phyloP scores from a whole-genome alignment of 164 flowering plant species.

The Annona cherimola region DNA sequence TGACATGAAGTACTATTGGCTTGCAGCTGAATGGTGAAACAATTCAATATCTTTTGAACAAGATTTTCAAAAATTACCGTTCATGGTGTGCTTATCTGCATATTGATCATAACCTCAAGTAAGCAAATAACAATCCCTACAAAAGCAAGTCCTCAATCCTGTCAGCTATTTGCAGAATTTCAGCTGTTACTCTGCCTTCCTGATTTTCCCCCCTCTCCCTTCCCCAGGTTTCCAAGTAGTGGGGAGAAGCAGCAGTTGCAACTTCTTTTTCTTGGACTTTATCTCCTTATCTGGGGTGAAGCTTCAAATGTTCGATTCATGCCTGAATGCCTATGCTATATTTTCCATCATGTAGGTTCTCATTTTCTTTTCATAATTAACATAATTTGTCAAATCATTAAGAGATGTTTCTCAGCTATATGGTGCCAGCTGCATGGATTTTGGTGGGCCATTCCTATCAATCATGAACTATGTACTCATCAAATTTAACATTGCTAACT shows the following conservation, averaged over 20 bases:
- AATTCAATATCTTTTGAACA: conserved; percentile 45
- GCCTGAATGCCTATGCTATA: conserved; percentile 99
- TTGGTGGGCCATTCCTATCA: not conserved
- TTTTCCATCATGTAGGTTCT: conserved; percentile 78
- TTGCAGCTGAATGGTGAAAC: conserved; percentile 54
- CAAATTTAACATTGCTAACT: not conserved
- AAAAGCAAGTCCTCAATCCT: not conserved
- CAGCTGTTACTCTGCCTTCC: not conserved
- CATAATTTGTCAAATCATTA: not conserved
- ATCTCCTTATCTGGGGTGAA: conserved; percentile 99
- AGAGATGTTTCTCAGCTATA: not conserved
- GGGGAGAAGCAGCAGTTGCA: conserved; percentile 56
- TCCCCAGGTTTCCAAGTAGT: conserved; percentile 39
- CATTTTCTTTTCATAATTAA: not conserved
- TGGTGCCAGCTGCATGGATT: not conserved
- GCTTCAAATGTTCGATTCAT: conserved; percentile 96
- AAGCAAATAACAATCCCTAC: conserved; percentile 16
- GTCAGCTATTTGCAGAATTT: not conserved
- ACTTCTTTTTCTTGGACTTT: conserved; percentile 85
- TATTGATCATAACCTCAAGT: conserved; percentile 47
- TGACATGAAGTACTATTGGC: conserved; percentile 10
- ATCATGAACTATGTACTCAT: not conserved
- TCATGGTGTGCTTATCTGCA: conserved; percentile 92
- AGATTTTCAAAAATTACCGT: conserved; percentile 71
- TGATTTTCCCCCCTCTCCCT: conserved; percentile 8